These are phyloP conservation scores for Ceratocystis eucalypticola DNA, from an alignment of 2,329 filamentous ascomycete genomes.

Conservation along the genomic window DNA sequence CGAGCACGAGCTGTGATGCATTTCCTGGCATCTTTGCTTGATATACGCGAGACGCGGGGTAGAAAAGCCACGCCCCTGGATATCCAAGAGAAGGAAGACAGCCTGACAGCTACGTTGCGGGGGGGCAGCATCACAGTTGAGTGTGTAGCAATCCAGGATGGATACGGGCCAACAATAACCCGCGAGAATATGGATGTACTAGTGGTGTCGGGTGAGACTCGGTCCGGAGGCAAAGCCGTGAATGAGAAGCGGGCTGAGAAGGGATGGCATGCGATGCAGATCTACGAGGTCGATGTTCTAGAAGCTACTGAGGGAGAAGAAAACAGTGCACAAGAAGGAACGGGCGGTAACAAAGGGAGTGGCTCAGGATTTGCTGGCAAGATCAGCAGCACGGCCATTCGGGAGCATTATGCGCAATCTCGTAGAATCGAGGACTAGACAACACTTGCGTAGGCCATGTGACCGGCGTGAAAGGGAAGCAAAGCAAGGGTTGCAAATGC, in stretches of 20 bases:
- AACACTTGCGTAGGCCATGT: not conserved
- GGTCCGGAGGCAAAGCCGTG: slow-evolving; percentile 67
- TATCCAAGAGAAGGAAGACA: slow-evolving; percentile 16
- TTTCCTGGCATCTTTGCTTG: slow-evolving; percentile 42
- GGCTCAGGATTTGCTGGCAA: slow-evolving; percentile 60
- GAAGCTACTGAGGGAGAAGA: slow-evolving; percentile 45
- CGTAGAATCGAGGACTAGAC: slow-evolving; percentile 13
- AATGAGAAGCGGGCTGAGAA: slow-evolving; percentile 68
- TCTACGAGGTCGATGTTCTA: slow-evolving; percentile 83
- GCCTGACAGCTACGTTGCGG: slow-evolving; percentile 38
- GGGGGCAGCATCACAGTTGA: slow-evolving; percentile 51
- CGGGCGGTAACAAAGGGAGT: slow-evolving; percentile 26
- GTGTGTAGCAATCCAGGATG: slow-evolving; percentile 74
- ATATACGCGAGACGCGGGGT: slow-evolving; percentile 25
- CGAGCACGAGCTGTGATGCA: slow-evolving; percentile 55
- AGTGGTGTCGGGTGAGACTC: slow-evolving; percentile 78
- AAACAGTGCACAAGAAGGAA: slow-evolving; percentile 22
- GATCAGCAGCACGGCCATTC: slow-evolving; percentile 82
- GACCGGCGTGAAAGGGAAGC: too few species aligned
- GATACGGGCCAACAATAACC: slow-evolving; percentile 81
- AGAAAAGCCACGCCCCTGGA: not conserved
- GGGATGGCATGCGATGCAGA: slow-evolving; percentile 61
- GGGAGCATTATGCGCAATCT: slow-evolving; percentile 34
- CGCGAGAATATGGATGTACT: slow-evolving; percentile 65
- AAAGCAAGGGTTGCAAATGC: too few species aligned